Percentiles rank a stretch among this genome's conserved stretches.
phyloP scores from a whole-genome alignment of 2,329 filamentous ascomycete genomes.

The Calycina herbarum region DNA sequence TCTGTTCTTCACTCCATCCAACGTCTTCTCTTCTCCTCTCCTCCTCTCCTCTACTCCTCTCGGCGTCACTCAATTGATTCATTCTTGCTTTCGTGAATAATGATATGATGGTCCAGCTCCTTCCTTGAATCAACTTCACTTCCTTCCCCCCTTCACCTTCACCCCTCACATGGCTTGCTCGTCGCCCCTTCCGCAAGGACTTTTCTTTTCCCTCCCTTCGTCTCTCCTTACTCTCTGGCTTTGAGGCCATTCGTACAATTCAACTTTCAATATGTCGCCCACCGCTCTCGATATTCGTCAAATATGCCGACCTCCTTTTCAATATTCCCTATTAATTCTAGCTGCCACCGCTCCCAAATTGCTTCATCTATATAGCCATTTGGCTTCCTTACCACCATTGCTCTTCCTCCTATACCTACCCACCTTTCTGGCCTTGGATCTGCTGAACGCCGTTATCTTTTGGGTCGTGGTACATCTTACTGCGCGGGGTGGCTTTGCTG shows the following conservation, averaged over 20 bases:
- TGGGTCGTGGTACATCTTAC: constrained; percentile 36
- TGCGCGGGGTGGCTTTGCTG: constrained; percentile 27
- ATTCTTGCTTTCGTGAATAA: background rate
- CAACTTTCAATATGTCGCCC: constrained; percentile 10
- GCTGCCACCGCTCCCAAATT: constrained; percentile 18
- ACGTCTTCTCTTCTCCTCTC: no score
- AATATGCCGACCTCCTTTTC: constrained; percentile 16
- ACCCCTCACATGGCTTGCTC: background rate
- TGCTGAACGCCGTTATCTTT: constrained; percentile 36
- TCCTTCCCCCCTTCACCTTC: background rate
- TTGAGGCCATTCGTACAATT: background rate
- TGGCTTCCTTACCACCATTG: constrained; percentile 17
- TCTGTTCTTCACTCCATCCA: no score
- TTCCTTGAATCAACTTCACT: background rate
- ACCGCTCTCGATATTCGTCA: constrained; percentile 13
- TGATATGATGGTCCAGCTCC: background rate
- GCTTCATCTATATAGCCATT: constrained; percentile 22
- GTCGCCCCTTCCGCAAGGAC: background rate
- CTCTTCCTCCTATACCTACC: constrained; percentile 41
- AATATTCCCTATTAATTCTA: constrained; percentile 22
- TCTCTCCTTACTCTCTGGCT: background rate
- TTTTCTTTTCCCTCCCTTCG: background rate
- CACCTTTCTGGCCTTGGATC: constrained; percentile 40
- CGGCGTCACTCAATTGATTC: no score
- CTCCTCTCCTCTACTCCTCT: no score